These are phyloP conservation scores for Reticulascus tulasneorum DNA, from an alignment of 2,329 filamentous ascomycete species.

Conservation along the genomic window DNA sequence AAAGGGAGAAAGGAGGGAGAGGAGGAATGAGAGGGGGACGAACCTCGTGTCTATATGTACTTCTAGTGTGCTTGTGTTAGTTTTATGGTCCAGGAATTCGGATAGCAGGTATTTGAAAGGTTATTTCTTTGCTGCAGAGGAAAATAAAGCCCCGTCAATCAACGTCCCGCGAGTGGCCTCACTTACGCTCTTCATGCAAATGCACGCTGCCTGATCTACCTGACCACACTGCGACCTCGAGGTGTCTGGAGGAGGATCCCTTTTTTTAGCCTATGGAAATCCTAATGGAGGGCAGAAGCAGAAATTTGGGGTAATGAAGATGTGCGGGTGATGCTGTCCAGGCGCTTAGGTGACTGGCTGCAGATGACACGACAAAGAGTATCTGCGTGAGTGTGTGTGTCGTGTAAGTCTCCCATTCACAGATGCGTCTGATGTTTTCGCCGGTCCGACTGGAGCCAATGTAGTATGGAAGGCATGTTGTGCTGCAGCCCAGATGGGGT, in stretches of 20 bases:
- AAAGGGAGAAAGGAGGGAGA: not conserved
- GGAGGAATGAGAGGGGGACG: not conserved
- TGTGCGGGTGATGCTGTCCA: too few relatives aligned
- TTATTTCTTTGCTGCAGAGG: constrained; percentile 4
- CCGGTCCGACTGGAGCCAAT: too few relatives aligned
- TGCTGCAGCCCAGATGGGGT: not conserved
- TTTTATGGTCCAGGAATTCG: constrained; percentile 3
- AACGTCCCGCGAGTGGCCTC: too few relatives aligned
- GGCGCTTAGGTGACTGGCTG: not conserved
- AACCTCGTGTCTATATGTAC: constrained; percentile 11
- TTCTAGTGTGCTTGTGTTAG: constrained; percentile 7
- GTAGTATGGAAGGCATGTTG: not conserved
- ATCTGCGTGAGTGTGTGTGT: not conserved
- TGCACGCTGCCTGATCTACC: too few relatives aligned
- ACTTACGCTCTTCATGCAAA: too few relatives aligned
- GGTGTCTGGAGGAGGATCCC: too few relatives aligned
- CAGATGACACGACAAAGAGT: not conserved
- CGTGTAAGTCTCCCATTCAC: not conserved
- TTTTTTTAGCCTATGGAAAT: too few relatives aligned
- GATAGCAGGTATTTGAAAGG: not conserved
- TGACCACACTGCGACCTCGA: too few relatives aligned
- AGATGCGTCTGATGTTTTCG: too few relatives aligned
- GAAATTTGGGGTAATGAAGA: too few relatives aligned
- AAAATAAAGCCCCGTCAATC: constrained; percentile 4
- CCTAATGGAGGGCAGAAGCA: too few relatives aligned